Evolutionary conservation across 495 filamentous ascomycete species (phyloP), one percentile per base, ranked within the genome.

Genomic region (Aspergillus ellipticus): DNA sequence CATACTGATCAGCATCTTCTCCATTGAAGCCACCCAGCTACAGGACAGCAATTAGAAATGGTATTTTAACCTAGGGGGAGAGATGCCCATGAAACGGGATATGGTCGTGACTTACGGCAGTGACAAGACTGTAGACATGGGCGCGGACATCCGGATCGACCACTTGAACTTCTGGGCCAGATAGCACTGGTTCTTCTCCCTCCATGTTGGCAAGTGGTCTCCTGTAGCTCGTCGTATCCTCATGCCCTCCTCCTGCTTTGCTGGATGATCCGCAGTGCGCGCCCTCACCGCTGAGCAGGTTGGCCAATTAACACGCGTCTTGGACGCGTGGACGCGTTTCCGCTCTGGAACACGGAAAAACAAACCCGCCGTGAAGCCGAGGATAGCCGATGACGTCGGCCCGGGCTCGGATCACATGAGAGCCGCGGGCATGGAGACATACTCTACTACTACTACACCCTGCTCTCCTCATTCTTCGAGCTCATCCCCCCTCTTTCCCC

Each of bases 121-220:
- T 89, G 54, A 96, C 89, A 51, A 97, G 83, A 74, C 88, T 93
- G 73, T 88, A 92, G 62, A 97, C 85, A 75, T 96, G 86, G 24
- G 89, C 89, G 60, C 90, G 86, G 61, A 96, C 90, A 69, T 96
- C 88, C 55, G 90, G 89, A 66, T 96, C 91, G 29, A 94, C 82
- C 43, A 84, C 74, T 56, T 77, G 68, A 56, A 75, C 72, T 48
- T 68, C 67, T 45, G 72, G 70, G 42, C 69, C 71, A 53, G 71
- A 51, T 49, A 69, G 54, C 45, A 65, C 67, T 37, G 56, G 57
- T 53, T 76, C 74, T 54, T 76, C 65, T 47, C 24, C 45, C 49
- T 77, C 74, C 74, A 79, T 75, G 48, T 57, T 68, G 63, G 56
- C 49, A 53, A 37, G 29, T 49, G 42, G 49, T 52, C 57, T 52